A percentile compares a stretch with the other conserved stretches of the same genome.
phyloP scores from a whole-genome alignment of 768 basidiomycete species.

The Boletus huronensis region DNA sequence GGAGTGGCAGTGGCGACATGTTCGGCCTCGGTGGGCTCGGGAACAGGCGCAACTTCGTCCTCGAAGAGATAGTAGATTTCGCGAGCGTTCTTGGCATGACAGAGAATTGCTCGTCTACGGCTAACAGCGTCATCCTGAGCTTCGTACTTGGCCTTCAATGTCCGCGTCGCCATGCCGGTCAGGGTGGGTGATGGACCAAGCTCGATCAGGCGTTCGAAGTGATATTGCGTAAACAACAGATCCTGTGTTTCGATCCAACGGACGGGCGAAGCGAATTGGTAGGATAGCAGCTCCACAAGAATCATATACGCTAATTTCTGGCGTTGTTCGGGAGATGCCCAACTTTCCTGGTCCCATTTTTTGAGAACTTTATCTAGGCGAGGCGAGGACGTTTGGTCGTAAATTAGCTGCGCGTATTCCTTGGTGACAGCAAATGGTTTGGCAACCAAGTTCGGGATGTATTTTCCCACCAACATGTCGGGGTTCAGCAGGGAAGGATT shows the following conservation, averaged over 20 bases:
- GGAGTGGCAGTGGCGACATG: conserved; percentile 38
- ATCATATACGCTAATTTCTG: conserved; percentile 95
- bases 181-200: conserved; percentile 95
- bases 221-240: conserved; percentile 78
- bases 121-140: conserved; percentile 80
- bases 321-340: conserved; percentile 77
- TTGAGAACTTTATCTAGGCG: conserved; percentile 92
- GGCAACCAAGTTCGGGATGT: conserved; percentile 96
- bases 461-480: conserved; percentile 90
- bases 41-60: conserved; percentile 54
- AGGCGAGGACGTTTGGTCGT: conserved; percentile 94
- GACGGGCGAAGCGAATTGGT: conserved; percentile 97
- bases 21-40: conserved; percentile 29
- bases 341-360: conserved; percentile 89
- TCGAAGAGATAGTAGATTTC: conserved; percentile 99
- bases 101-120: conserved; percentile 76
- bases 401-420: conserved; percentile 91
- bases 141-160: conserved; percentile 93
- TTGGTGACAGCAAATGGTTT: conserved; percentile 79
- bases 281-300: conserved; percentile 93
- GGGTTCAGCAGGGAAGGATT: conserved; percentile 88
- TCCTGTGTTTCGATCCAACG: conserved; percentile 99
- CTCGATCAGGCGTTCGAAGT: conserved; percentile 92
- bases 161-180: conserved; percentile 90
- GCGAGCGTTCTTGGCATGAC: conserved; percentile 92